These are phyloP conservation scores for Saccharomycopsis oosterbeekiorum DNA, from an alignment of 805 yeast genomes.

Conservation along the genomic window DNA sequence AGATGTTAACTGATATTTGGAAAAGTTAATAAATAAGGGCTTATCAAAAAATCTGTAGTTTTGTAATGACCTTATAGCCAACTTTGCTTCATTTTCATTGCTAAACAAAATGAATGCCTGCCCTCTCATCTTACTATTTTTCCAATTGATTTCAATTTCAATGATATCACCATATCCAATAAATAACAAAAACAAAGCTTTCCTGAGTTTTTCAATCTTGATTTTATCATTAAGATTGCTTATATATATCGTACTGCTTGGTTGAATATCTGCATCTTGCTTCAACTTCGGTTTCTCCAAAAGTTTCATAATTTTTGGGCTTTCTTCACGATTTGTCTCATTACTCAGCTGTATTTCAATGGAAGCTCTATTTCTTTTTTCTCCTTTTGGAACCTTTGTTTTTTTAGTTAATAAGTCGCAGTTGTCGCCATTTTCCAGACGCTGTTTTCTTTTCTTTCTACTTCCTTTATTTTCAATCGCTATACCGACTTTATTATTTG, in stretches of 20 bases:
- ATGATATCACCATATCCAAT: constrained; percentile 58
- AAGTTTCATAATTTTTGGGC: neutral
- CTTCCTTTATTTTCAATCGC: neutral
- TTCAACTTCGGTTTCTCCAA: constrained; percentile 1
- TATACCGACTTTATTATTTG: neutral
- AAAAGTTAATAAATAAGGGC: constrained; percentile 35
- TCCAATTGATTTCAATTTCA: constrained; percentile 31
- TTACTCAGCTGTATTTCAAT: neutral
- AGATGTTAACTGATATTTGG: constrained; percentile 27
- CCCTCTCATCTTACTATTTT: constrained; percentile 42
- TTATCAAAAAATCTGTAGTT: constrained; percentile 45
- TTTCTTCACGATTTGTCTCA: neutral
- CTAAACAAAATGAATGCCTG: constrained; percentile 57
- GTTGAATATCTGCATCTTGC: constrained; percentile 12
- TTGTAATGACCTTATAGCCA: constrained; percentile 40
- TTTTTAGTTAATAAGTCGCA: neutral
- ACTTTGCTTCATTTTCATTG: constrained; percentile 38
- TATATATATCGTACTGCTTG: constrained; percentile 44
- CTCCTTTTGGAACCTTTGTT: neutral
- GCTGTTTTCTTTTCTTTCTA: neutral
- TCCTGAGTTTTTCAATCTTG: constrained; percentile 33
- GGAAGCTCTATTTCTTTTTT: neutral
- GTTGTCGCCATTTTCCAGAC: neutral
- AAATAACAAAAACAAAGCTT: constrained; percentile 48
- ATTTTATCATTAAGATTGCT: constrained; percentile 52